Percentiles rank a stretch among this genome's conserved stretches.
These are phyloP conservation scores for Aulographum hederae DNA, from an alignment of 2,329 filamentous ascomycete genomes.

Conservation along the genomic window DNA sequence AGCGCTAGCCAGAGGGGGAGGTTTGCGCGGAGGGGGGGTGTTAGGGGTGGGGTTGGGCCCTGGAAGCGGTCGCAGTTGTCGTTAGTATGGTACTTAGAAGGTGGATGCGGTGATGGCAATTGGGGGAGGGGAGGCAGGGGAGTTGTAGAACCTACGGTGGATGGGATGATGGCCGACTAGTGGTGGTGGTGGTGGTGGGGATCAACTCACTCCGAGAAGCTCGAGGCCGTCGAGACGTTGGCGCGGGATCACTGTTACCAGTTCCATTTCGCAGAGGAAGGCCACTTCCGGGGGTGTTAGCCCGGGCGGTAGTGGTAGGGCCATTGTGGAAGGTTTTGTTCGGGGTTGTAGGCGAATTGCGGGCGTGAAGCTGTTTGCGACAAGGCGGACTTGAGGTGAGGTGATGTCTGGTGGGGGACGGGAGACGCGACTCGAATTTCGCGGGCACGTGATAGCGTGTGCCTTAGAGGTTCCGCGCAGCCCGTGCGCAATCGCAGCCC, in stretches of 20 bases:
- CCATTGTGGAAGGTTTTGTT: conserved; percentile 35
- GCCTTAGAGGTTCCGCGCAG: neutral
- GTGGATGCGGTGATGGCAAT: neutral
- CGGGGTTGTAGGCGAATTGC: conserved; percentile 6
- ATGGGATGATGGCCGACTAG: neutral
- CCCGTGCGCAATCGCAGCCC: too few relatives aligned
- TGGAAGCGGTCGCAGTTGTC: too few relatives aligned
- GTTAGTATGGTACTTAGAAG: neutral
- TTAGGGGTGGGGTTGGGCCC: conserved; percentile 61
- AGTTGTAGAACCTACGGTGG: neutral
- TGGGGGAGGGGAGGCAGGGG: neutral
- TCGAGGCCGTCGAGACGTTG: conserved; percentile 75
- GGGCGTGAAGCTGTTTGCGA: too few relatives aligned
- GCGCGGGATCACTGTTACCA: conserved; percentile 79
- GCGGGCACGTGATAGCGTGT: neutral
- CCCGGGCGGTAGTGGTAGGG: conserved; percentile 42
- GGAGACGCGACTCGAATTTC: too few relatives aligned
- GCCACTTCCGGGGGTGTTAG: conserved; percentile 76
- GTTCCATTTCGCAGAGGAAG: conserved; percentile 95
- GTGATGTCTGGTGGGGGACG: too few relatives aligned
- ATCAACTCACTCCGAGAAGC: conserved; percentile 58
- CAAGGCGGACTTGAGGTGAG: too few relatives aligned
- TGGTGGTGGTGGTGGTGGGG: conserved; percentile 11
- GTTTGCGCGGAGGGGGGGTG: conserved; percentile 61
- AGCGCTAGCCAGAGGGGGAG: conserved; percentile 90